Evolutionary conservation across 148 eudicot species (phyloP).

Genomic region (Camellia lanceoleosa): DNA sequence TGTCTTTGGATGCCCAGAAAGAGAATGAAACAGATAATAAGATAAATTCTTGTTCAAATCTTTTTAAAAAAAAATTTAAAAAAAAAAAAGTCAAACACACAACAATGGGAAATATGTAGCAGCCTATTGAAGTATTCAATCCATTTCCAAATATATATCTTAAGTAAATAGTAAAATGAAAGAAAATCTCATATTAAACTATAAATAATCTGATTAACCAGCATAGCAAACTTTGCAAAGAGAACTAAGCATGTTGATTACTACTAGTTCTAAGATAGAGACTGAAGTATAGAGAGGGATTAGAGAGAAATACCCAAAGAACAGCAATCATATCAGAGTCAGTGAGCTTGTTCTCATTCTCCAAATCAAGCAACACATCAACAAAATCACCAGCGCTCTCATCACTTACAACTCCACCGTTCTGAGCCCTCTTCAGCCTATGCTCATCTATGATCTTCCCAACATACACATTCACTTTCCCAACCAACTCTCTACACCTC

Average conservation of each 20-base stretch:
- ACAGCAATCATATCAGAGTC: conserved; percentile 88
- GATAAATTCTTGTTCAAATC: neutral
- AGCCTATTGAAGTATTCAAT: neutral
- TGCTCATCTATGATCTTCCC: conserved; percentile 63
- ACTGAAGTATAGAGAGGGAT: neutral
- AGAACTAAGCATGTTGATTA: neutral
- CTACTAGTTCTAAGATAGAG: neutral
- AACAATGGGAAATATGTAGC: neutral
- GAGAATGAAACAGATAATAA: conserved; percentile 9
- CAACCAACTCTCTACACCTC: conserved; percentile 55
- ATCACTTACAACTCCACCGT: conserved; percentile 10
- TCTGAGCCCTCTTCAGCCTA: conserved; percentile 25
- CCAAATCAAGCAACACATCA: conserved; percentile 80
- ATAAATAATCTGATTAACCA: too few species aligned
- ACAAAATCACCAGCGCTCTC: conserved; percentile 66
- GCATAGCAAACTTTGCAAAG: neutral
- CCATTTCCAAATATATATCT: neutral
- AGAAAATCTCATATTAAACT: too few species aligned
- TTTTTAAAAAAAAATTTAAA: conserved; percentile 7
- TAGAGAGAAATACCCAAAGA: conserved; percentile 64
- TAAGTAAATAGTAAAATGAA: neutral
- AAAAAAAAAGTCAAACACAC: neutral
- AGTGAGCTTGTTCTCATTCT: conserved; percentile 51
- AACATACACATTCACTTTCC: conserved; percentile 64
- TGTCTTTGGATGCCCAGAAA: conserved; percentile 16